A percentile compares a stretch with the other conserved stretches of the same genome.
Evolutionary conservation across 495 filamentous ascomycete species (phyloP).

Genomic region (Neohortaea acidophila): DNA sequence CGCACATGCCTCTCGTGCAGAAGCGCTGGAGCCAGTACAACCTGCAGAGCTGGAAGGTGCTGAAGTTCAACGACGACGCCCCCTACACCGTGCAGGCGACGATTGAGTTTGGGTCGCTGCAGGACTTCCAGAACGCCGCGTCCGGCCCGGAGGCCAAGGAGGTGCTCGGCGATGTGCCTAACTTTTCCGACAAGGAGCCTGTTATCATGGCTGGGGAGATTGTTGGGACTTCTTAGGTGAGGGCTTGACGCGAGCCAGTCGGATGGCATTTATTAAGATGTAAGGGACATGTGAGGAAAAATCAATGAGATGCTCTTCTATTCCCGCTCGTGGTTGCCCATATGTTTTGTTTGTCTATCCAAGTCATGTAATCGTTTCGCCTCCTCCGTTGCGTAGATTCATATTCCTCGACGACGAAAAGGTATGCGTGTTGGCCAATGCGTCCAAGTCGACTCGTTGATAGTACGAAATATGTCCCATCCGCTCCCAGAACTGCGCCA

Average conservation of each 20-base stretch:
- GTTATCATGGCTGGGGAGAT: slow-evolving; percentile 12
- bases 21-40: slow-evolving; percentile 9
- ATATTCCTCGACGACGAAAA: too few relatives aligned
- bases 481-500: slow-evolving; percentile 70
- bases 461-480: slow-evolving; percentile 73
- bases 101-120: slow-evolving; percentile 12
- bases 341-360: too few relatives aligned
- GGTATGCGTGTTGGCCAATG: slow-evolving; percentile 11
- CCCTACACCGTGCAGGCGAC: slow-evolving; percentile 15
- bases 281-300: too few relatives aligned
- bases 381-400: too few relatives aligned
- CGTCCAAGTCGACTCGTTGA: slow-evolving; percentile 61
- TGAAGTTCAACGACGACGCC: slow-evolving; percentile 11
- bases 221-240: slow-evolving; percentile 7
- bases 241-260: too few relatives aligned
- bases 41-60: slow-evolving; percentile 17
- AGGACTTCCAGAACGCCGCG: slow-evolving; percentile 15
- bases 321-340: too few relatives aligned
- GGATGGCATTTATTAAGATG: too few relatives aligned
- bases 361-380: too few relatives aligned
- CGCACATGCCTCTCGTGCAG: slow-evolving; percentile 19
- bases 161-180: slow-evolving; percentile 18
- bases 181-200: slow-evolving; percentile 20
- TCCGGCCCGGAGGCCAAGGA: slow-evolving; percentile 1
- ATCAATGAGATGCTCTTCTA: too few relatives aligned